Conservation (phyloP, 2,329 filamentous ascomycete species). For the Penicillium corylophilum region DNA sequence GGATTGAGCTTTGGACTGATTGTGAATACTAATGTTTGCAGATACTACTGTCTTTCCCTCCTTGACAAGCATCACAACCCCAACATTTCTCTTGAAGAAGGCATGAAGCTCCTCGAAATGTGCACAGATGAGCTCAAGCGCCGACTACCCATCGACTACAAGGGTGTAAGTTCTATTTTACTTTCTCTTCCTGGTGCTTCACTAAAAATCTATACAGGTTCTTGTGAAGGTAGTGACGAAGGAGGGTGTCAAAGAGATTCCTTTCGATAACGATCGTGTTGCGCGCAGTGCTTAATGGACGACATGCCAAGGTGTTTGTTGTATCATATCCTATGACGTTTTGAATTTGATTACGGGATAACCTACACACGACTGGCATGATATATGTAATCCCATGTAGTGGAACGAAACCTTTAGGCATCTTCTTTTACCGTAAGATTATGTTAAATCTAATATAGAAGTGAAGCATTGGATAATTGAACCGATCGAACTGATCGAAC, state of each 20-base stretch:
- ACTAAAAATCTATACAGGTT: conserved; percentile 33
- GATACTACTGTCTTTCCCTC: conserved; percentile 96
- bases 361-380: conserved; percentile 21
- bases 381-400: neutral
- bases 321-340: conserved; percentile 30
- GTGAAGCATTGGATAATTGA: neutral
- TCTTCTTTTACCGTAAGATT: neutral
- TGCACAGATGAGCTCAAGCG: conserved; percentile 97
- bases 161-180: conserved; percentile 66
- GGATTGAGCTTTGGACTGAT: neutral
- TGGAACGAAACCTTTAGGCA: neutral
- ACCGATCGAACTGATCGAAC: neutral
- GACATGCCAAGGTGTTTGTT: conserved; percentile 28
- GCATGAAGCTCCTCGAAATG: conserved; percentile 87
- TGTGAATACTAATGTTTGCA: conserved; percentile 35
- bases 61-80: conserved; percentile 98
- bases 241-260: conserved; percentile 82
- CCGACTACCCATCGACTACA: conserved; percentile 97
- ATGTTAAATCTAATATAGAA: neutral
- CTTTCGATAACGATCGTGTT: conserved; percentile 76
- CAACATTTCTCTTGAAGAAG: conserved; percentile 83
- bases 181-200: conserved; percentile 2
- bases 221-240: conserved; percentile 90
- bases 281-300: conserved; percentile 47
- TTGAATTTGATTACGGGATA: conserved; percentile 33